These are phyloP conservation scores for Onygenales sp. DNA, from an alignment of 2,329 filamentous ascomycete species.

Conservation along the genomic window DNA sequence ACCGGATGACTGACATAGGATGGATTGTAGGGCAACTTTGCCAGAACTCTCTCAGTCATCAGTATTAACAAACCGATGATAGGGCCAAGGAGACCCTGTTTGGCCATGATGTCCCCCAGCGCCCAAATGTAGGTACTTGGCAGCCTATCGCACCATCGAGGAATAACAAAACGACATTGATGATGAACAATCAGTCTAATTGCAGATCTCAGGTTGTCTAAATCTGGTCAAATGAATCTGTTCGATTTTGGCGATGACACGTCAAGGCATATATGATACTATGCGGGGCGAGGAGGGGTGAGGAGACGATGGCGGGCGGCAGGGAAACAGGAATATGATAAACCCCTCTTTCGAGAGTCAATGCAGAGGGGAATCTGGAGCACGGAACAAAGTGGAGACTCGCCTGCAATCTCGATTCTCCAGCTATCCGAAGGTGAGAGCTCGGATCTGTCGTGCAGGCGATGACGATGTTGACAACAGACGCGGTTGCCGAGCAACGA, in stretches of 20 bases:
- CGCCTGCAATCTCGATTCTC: too few relatives aligned
- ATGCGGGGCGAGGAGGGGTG: too few relatives aligned
- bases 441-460: neutral
- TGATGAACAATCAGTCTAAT: neutral
- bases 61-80: neutral
- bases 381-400: neutral
- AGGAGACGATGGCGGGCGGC: neutral
- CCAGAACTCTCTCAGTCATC: neutral
- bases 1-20: constrained; percentile 10
- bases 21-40: constrained; percentile 11
- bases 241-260: neutral
- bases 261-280: neutral
- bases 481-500: neutral
- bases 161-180: neutral
- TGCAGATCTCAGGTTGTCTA: neutral
- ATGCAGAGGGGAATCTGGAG: neutral
- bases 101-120: constrained; percentile 5
- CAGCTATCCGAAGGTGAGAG: neutral
- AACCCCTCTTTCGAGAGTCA: neutral
- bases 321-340: neutral
- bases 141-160: neutral
- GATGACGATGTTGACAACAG: neutral
- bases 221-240: neutral
- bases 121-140: neutral
- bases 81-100: neutral